A percentile compares a stretch with the other conserved stretches of the same genome.
phyloP scores from a whole-genome alignment of 345 rosid species.

The Isatis tinctoria region DNA sequence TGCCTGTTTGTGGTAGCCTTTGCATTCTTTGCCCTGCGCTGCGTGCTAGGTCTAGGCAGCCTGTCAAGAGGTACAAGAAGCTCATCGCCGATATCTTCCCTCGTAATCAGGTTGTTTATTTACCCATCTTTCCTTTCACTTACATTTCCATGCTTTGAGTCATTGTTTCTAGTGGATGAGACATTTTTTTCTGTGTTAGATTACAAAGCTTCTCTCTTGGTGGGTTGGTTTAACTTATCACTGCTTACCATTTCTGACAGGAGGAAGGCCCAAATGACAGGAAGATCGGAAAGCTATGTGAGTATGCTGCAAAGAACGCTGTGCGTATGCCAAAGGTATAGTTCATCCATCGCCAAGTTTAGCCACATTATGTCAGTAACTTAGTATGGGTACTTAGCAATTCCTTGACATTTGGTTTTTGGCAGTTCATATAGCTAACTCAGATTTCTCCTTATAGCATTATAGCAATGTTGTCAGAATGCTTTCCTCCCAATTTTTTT shows the following conservation, averaged over 20 bases:
- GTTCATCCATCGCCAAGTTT: slow-evolving; percentile 8
- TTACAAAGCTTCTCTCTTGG: not conserved
- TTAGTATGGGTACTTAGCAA: not conserved
- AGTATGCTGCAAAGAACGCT: slow-evolving; percentile 89
- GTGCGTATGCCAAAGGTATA: slow-evolving; percentile 92
- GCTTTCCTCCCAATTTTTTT: not conserved
- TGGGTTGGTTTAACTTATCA: not conserved
- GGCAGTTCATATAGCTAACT: not conserved
- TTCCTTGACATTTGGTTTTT: not conserved
- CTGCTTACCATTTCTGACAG: slow-evolving; percentile 39
- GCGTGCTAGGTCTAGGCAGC: slow-evolving; percentile 95
- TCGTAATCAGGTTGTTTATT: slow-evolving; percentile 57
- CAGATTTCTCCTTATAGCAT: not conserved
- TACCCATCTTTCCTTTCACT: not conserved
- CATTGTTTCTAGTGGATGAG: not conserved
- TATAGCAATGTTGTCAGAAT: not conserved
- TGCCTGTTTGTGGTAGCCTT: slow-evolving; percentile 91
- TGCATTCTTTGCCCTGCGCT: slow-evolving; percentile 84
- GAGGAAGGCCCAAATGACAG: slow-evolving; percentile 91
- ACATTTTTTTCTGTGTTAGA: not conserved
- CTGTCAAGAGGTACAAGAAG: slow-evolving; percentile 97
- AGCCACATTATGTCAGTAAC: not conserved
- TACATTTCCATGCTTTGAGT: not conserved
- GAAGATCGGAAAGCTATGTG: slow-evolving; percentile 89
- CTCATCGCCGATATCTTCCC: slow-evolving; percentile 88